phyloP scores from a whole-genome alignment of 257 asterid genomes.

The Ehretia macrophylla region DNA sequence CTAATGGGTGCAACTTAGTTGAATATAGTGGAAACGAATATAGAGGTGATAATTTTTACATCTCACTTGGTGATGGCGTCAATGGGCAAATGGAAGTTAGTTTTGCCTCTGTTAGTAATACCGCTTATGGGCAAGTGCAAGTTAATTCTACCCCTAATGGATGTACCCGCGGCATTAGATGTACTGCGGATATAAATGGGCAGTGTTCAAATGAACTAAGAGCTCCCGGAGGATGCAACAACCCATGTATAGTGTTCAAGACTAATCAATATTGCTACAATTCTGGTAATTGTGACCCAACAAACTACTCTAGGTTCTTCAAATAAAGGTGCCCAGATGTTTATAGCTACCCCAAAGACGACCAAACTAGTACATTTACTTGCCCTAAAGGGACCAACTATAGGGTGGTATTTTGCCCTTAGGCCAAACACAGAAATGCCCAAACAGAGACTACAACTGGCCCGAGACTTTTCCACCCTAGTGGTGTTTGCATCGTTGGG shows the following conservation, averaged over 20 bases:
- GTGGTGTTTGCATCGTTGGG: too few relatives aligned
- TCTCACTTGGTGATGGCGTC: too few relatives aligned
- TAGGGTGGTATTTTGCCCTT: constrained; percentile 47
- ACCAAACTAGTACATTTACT: constrained; percentile 42
- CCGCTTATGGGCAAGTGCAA: too few relatives aligned
- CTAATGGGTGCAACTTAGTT: constrained; percentile 18
- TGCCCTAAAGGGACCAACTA: constrained; percentile 47
- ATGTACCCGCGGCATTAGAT: constrained; percentile 25
- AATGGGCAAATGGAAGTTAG: too few relatives aligned
- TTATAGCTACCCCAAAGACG: constrained; percentile 45
- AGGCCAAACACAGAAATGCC: too few relatives aligned
- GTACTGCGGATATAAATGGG: constrained; percentile 35
- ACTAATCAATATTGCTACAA: constrained; percentile 38
- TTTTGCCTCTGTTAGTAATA: too few relatives aligned
- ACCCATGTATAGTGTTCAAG: constrained; percentile 40
- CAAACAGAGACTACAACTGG: too few relatives aligned
- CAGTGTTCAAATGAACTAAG: constrained; percentile 40
- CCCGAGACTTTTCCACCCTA: too few relatives aligned
- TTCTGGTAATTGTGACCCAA: constrained; percentile 30
- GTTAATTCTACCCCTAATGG: too few relatives aligned
- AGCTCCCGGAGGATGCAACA: constrained; percentile 44
- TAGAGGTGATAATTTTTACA: too few relatives aligned
- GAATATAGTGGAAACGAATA: too few relatives aligned
- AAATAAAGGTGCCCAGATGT: constrained; percentile 49
- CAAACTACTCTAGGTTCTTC: constrained; percentile 33